Conservation (phyloP, 108 stramenopile species). For the Skeletonema potamos region DNA sequence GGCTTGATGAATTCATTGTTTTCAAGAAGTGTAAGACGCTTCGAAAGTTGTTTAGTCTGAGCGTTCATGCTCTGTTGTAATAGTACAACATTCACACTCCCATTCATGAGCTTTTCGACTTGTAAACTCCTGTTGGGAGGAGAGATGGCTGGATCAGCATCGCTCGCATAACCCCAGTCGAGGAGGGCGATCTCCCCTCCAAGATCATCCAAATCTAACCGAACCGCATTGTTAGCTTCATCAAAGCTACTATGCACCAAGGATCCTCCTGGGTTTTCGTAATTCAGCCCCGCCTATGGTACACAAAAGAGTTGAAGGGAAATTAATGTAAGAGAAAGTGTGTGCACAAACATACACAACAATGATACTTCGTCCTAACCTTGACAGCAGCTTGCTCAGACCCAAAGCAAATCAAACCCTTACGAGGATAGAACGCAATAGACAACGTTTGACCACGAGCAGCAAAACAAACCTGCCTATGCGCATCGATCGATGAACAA, state of each 20-base stretch:
- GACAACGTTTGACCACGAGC: conserved; percentile 82
- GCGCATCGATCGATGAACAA: conserved; percentile 68
- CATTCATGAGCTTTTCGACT: conserved; percentile 42
- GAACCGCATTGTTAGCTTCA: conserved; percentile 39
- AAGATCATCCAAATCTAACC: conserved; percentile 48
- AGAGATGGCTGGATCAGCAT: conserved; percentile 37
- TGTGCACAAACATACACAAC: not conserved
- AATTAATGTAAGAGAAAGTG: not conserved
- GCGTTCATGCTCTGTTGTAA: conserved; percentile 34
- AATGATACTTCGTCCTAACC: conserved; percentile 6
- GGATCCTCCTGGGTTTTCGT: conserved; percentile 43
- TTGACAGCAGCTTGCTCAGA: conserved; percentile 87
- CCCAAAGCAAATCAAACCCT: conserved; percentile 78
- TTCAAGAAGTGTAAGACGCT: conserved; percentile 44
- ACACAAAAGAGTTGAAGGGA: not conserved
- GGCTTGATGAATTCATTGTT: conserved; percentile 53
- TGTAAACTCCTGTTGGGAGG: conserved; percentile 36
- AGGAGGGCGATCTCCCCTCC: conserved; percentile 49
- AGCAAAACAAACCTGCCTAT: conserved; percentile 75
- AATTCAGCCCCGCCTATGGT: conserved; percentile 42
- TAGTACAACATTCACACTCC: conserved; percentile 35
- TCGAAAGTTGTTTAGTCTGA: conserved; percentile 11
- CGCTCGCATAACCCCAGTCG: conserved; percentile 41
- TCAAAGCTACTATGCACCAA: conserved; percentile 7
- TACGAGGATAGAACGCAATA: conserved; percentile 75